A percentile compares a stretch with the other conserved stretches of the same genome.
Conservation (phyloP, 2,329 filamentous ascomycete genomes). For the Zalaria sp. region DNA sequence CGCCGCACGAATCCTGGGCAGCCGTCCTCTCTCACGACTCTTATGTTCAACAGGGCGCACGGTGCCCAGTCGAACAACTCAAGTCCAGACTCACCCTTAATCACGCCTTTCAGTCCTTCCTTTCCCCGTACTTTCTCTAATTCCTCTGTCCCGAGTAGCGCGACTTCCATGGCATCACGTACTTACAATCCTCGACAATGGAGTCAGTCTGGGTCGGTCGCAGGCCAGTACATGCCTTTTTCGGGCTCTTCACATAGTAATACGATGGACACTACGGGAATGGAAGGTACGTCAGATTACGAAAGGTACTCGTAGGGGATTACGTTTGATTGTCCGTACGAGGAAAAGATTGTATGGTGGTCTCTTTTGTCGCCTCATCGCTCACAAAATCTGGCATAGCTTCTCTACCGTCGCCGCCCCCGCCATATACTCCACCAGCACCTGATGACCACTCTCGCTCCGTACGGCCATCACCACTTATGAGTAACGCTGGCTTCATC, state of each 20-base stretch:
- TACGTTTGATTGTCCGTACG: slow-evolving; percentile 1
- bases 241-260: slow-evolving; percentile 15
- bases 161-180: slow-evolving; percentile 10
- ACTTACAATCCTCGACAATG: slow-evolving; percentile 37
- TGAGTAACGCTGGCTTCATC: slow-evolving; percentile 20
- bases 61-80: slow-evolving; percentile 5
- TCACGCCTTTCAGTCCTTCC: slow-evolving; percentile 13
- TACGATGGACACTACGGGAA: slow-evolving; percentile 28
- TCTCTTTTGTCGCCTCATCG: slow-evolving; percentile 2
- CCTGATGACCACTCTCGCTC: slow-evolving; percentile 21
- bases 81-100: slow-evolving; percentile 7
- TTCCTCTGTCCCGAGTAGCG: slow-evolving; percentile 13
- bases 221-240: slow-evolving; percentile 22
- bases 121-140: slow-evolving; percentile 12
- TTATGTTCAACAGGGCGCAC: slow-evolving; percentile 18
- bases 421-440: slow-evolving; percentile 33
- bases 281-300: slow-evolving; percentile 29
- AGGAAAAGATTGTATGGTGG: slow-evolving; percentile 4
- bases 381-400: slow-evolving; percentile 16
- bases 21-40: slow-evolving; percentile 25
- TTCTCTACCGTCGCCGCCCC: slow-evolving; percentile 34
- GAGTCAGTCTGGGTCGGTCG: slow-evolving; percentile 23
- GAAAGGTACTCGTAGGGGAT: slow-evolving; percentile 2
- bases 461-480: slow-evolving; percentile 22
- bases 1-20: slow-evolving; percentile 19